Percentiles rank a stretch among this genome's conserved stretches.
Evolutionary conservation across 1,284 basidiomycete species (phyloP).

Genomic region (Cystobasidiaceae sp.): DNA sequence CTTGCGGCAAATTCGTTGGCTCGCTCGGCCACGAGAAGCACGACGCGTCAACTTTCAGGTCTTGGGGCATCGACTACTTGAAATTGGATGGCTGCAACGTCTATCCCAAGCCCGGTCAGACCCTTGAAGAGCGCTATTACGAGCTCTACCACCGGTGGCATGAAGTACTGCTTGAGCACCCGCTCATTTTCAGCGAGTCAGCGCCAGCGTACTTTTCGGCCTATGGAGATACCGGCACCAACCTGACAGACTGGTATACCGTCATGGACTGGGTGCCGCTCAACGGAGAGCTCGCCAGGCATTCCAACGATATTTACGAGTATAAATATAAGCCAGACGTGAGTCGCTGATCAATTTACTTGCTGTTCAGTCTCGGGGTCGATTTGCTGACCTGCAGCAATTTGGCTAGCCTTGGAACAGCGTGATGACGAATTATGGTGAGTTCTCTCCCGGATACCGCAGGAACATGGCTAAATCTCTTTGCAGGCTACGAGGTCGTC

Average conservation of each 20-base stretch:
- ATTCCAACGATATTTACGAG: slow-evolving; percentile 18
- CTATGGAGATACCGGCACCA: neutral
- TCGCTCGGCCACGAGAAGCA: slow-evolving; percentile 51
- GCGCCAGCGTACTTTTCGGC: slow-evolving; percentile 22
- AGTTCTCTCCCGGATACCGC: neutral
- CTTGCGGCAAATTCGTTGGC: slow-evolving; percentile 43
- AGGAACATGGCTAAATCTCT: no score
- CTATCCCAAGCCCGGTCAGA: slow-evolving; percentile 47
- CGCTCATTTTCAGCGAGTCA: slow-evolving; percentile 20
- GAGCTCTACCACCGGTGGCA: slow-evolving; percentile 22
- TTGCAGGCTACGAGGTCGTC: slow-evolving; percentile 4
- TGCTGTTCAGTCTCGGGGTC: no score
- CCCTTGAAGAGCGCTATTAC: slow-evolving; percentile 15
- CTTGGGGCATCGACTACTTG: slow-evolving; percentile 54
- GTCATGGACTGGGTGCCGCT: slow-evolving; percentile 25
- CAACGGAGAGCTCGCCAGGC: slow-evolving; percentile 12
- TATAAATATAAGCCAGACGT: slow-evolving; percentile 20
- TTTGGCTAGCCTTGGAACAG: slow-evolving; percentile 26
- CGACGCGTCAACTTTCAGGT: slow-evolving; percentile 51
- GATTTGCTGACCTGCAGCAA: no score
- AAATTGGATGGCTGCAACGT: slow-evolving; percentile 56
- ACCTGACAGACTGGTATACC: slow-evolving; percentile 21
- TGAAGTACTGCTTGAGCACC: slow-evolving; percentile 17
- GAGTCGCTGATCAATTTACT: no score
- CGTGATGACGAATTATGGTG: slow-evolving; percentile 8